phyloP scores from a whole-genome alignment of 2,329 filamentous ascomycete species.

The Microdochium bolleyi region DNA sequence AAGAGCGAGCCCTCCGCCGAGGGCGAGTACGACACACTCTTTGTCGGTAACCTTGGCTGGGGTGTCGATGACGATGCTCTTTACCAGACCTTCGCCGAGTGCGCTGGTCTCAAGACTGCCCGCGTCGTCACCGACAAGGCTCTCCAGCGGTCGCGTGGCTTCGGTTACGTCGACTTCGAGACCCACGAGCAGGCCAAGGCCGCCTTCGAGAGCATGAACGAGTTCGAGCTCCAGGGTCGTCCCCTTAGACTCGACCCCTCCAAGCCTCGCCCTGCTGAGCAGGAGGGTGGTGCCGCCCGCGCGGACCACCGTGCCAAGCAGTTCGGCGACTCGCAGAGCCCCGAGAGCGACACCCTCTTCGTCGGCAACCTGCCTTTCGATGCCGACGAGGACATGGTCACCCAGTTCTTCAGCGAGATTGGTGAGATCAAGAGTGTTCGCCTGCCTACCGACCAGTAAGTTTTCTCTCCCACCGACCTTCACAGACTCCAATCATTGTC shows the following conservation, averaged over 20 bases:
- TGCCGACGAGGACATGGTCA: constrained; percentile 67
- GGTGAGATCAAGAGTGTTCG: constrained; percentile 70
- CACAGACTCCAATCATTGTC: not conserved
- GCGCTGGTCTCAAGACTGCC: constrained; percentile 62
- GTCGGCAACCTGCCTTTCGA: constrained; percentile 87
- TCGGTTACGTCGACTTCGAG: constrained; percentile 87
- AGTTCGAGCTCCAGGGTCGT: constrained; percentile 66
- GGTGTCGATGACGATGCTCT: constrained; percentile 80
- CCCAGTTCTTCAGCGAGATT: constrained; percentile 65
- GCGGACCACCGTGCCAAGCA: constrained; percentile 56
- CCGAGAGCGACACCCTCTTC: constrained; percentile 80
- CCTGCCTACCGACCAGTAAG: constrained; percentile 75
- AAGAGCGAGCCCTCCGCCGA: constrained; percentile 48
- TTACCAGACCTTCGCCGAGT: constrained; percentile 71
- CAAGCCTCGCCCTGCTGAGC: constrained; percentile 52
- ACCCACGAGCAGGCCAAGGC: constrained; percentile 58
- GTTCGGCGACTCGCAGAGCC: constrained; percentile 73
- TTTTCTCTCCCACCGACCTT: constrained; percentile 10
- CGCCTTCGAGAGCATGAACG: constrained; percentile 69
- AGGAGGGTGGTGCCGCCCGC: constrained; percentile 43
- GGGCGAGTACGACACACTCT: constrained; percentile 58
- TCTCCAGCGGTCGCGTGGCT: constrained; percentile 78
- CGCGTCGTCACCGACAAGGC: constrained; percentile 80
- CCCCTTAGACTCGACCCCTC: constrained; percentile 73
- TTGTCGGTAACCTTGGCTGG: constrained; percentile 88